Percentiles rank a stretch among this genome's conserved stretches.
phyloP scores from a whole-genome alignment of 192 early-diverging fungal genomes.

The Mortierella antarctica region DNA sequence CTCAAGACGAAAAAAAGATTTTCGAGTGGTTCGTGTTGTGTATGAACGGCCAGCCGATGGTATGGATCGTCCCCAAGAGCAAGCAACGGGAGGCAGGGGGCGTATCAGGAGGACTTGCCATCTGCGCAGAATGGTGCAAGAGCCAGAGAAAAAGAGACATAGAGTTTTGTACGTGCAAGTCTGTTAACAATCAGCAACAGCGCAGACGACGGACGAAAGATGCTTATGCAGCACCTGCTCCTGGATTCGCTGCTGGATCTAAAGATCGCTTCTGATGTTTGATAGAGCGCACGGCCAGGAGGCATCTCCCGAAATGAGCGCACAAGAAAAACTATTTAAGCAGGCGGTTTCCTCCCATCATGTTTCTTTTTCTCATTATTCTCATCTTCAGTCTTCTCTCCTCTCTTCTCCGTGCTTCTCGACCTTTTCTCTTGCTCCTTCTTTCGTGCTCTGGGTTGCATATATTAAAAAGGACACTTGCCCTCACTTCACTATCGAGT shows the following conservation, averaged over 20 bases:
- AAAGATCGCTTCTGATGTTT: background rate
- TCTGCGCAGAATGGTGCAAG: too few relatives aligned
- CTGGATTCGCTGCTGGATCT: too few relatives aligned
- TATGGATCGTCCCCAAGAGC: too few relatives aligned
- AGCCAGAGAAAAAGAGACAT: too few relatives aligned
- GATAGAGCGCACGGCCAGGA: background rate
- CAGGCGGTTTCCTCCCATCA: background rate
- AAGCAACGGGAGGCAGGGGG: too few relatives aligned
- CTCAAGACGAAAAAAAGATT: too few relatives aligned
- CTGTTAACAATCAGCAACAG: background rate
- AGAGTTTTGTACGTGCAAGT: background rate
- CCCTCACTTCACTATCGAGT: background rate
- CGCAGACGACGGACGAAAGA: background rate
- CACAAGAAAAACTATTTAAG: slow-evolving; percentile 3
- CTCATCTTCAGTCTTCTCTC: background rate
- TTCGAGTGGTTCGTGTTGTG: too few relatives aligned
- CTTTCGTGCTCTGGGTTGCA: background rate
- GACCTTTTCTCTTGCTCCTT: background rate
- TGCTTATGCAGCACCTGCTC: too few relatives aligned
- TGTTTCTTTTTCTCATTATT: background rate
- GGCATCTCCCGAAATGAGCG: background rate
- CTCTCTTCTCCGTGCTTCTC: background rate
- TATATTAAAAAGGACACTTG: background rate
- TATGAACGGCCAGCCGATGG: too few relatives aligned
- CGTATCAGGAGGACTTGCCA: too few relatives aligned